Conservation (phyloP, 202 grass and related monocot genomes). For the Schoenoplectus tabernaemontani region DNA sequence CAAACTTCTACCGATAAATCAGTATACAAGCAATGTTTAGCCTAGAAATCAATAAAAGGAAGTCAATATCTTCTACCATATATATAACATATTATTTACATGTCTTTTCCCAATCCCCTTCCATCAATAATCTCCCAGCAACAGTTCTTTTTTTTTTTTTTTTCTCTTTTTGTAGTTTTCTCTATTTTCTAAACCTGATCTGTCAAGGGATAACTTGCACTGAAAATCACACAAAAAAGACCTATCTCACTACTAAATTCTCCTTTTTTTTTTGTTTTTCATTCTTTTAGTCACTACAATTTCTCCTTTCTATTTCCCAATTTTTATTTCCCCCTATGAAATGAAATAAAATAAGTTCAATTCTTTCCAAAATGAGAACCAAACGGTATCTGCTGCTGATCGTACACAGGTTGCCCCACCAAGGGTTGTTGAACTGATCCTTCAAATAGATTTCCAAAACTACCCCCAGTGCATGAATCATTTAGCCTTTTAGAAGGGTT, state of each 20-base stretch:
- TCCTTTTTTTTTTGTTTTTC: too few relatives aligned
- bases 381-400: conserved; percentile 14
- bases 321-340: neutral
- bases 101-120: conserved; percentile 1
- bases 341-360: conserved; percentile 9
- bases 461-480: neutral
- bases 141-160: neutral
- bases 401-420: conserved; percentile 13
- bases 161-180: neutral
- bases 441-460: conserved; percentile 15
- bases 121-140: neutral
- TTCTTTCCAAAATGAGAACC: conserved; percentile 23
- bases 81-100: conserved; percentile 18
- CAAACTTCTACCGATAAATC: neutral
- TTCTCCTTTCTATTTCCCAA: neutral
- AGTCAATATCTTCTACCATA: conserved; percentile 5
- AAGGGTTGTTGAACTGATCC: conserved; percentile 10
- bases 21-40: neutral
- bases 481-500: conserved; percentile 13
- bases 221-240: conserved; percentile 13
- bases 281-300: neutral
- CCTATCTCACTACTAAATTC: conserved; percentile 8
- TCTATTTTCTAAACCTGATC: conserved; percentile 21
- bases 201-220: neutral
- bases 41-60: neutral